Base-by-base conservation (phyloP, 2,329 filamentous ascomycete genomes). In the Fusarium avenaceum region DNA sequence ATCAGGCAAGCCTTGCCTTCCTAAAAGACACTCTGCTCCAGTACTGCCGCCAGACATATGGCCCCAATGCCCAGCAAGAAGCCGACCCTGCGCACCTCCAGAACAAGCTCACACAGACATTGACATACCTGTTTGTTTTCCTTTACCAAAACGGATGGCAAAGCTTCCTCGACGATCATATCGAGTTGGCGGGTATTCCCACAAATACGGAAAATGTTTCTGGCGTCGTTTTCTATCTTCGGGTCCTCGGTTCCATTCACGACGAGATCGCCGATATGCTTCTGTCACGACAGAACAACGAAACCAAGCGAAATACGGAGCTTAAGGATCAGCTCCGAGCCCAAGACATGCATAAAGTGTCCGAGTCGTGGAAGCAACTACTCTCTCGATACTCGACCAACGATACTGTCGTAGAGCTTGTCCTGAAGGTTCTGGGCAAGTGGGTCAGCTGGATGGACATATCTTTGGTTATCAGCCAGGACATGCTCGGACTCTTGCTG, bases 381-480 rank as follows among this genome's bases (percentile, higher is more conserved):
- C 85, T 99, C 56, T 85, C 88, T 13, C 88, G 90, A 74, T 98
- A 94, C 86, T 84, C 86, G 70, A 87, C 87, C 75, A 88, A 91
- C 70, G 90, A 94, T 75, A 78, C 81, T 42, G 86, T 98, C 59
- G 86, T 97, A 43, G 94, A 97, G 78, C 90, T 96, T 85, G 94
- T 92, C 72, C 85, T 99, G 53, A 93, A 91, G 80, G 91, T 94
- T n/a, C 89, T 99, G 69, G 94, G 93, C 38, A 96, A 95, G 78
- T 99, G 96, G 95, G 94, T 97, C 63, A 96, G 94, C 85, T 99
- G 96, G 96, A 97, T 96, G 75, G 96, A 98, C 76, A 98, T 99
- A 73, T 92, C 92, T 50, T 84, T 99, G 58, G 90, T 99, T 44
- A 93, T 99, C 73, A 97, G 96, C 79, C 89, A 94, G 76, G 88